These are phyloP conservation scores for Trebouxia sp. DNA, from an alignment of 139 green algal species.

Conservation along the genomic window DNA sequence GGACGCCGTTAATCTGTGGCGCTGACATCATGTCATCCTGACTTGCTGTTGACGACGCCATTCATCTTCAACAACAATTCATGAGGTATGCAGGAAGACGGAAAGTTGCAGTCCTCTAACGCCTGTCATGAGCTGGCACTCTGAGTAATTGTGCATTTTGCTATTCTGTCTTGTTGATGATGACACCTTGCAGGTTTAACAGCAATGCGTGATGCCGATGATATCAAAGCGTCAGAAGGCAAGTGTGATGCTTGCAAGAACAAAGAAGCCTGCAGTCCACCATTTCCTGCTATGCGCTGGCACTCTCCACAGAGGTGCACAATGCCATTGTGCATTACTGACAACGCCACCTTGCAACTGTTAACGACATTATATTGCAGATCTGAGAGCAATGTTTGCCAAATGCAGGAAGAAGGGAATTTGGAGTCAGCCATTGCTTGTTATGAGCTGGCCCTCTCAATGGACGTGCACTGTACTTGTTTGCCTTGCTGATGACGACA, in stretches of 20 bases:
- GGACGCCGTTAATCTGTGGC: too few species aligned
- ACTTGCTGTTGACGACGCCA: neutral
- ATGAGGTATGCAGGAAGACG: too few species aligned
- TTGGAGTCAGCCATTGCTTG: constrained; percentile 17
- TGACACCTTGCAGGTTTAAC: too few species aligned
- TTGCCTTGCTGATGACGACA: neutral
- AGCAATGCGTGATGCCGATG: neutral
- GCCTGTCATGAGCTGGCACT: too few species aligned
- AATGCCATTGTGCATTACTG: neutral
- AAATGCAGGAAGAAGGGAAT: constrained; percentile 16
- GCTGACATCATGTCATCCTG: neutral
- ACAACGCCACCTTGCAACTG: neutral
- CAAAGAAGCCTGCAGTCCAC: neutral
- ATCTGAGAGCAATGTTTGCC: neutral
- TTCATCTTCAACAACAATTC: neutral
- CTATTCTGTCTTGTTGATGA: too few species aligned
- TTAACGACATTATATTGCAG: neutral
- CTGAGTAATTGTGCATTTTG: too few species aligned
- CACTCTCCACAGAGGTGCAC: neutral
- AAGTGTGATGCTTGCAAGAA: neutral
- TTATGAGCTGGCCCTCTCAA: constrained; percentile 19
- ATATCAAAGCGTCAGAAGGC: neutral
- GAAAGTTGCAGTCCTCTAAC: too few species aligned
- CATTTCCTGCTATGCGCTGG: neutral
- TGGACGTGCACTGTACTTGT: neutral